Percentiles rank a stretch among this genome's conserved stretches.
Evolutionary conservation across 208 protist species (phyloP).

Genomic region (Phytomonas francai): DNA sequence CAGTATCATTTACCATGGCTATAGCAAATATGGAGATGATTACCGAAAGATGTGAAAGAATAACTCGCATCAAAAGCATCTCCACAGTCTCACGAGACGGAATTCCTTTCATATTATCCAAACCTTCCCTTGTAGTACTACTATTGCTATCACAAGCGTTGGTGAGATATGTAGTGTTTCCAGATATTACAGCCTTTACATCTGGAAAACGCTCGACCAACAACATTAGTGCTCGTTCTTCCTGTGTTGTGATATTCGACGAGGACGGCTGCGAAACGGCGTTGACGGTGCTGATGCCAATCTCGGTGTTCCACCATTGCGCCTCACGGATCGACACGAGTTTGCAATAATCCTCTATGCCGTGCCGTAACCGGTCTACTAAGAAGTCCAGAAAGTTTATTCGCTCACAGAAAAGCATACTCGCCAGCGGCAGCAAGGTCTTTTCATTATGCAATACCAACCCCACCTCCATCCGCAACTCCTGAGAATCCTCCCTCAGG

Average conservation of each 20-base stretch:
- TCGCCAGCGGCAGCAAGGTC: slow-evolving; percentile 63
- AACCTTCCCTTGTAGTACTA: no score
- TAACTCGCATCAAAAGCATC: slow-evolving; percentile 67
- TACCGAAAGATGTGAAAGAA: slow-evolving; percentile 76
- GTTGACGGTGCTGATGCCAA: no score
- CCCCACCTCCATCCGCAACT: slow-evolving; percentile 51
- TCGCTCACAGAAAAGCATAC: slow-evolving; percentile 72
- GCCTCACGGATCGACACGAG: slow-evolving; percentile 19
- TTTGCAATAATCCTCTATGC: slow-evolving; percentile 54
- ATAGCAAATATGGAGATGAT: slow-evolving; percentile 78
- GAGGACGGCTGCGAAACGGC: no score
- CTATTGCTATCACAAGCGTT: background rate
- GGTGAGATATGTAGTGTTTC: background rate
- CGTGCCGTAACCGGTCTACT: slow-evolving; percentile 30
- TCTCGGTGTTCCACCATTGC: no score
- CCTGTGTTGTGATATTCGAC: no score
- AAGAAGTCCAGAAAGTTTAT: slow-evolving; percentile 47
- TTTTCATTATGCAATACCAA: slow-evolving; percentile 75
- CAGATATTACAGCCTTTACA: no score
- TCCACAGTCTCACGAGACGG: slow-evolving; percentile 9
- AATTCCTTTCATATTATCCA: background rate
- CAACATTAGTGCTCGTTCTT: no score
- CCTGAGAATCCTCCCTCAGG: slow-evolving; percentile 54
- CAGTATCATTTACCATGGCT: slow-evolving; percentile 45
- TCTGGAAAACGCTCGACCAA: no score